Evolutionary conservation across 495 filamentous ascomycete species (phyloP), one percentile per base, ranked within the genome.

Genomic region (Penicillium nucicola): DNA sequence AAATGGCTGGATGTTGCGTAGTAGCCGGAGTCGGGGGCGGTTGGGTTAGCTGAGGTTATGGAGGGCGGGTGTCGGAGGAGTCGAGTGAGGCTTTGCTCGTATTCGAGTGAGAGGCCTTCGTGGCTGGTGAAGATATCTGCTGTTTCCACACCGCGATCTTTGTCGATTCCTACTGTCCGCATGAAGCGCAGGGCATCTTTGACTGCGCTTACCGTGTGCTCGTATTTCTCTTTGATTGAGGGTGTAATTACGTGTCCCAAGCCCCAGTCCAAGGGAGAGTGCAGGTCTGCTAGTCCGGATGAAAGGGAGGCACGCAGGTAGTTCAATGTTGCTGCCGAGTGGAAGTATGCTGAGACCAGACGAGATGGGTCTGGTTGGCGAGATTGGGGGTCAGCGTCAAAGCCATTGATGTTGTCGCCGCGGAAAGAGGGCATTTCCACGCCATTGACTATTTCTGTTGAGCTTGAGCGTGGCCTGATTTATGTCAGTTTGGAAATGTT

Each of bases 1-100:
- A 98, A 97, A 68, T 97, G 95, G 0, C 89, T 87, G n/a, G 88
- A 93, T 1, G 93, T 97, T 64, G 93, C 82, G 70, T 87, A 95
- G 75, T 83, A 91, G 49, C 77, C 74, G 59, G 56, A 52, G 5
- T 28, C 50, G 1, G 55, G 20, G 45, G 38, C 23, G 50, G 50
- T 14, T 17, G 58, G 58, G 32, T 43, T 46, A 17, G 25, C 32
- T 25, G 41, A 19, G 37, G 48, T 36, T 34, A 45, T 13, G 9
- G 55, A 56, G 22, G 69, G 48, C 2, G 90, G 90, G 57, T 86
- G 81, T 41, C 81, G 83, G 10, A 96, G 75, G 4, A 81, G 76
- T 13, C 92, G 78, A 3, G 92, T 96, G 9, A 97, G 74, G 46
- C 77, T 78, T 61, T 96, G 84, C 64, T 98, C 93, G 70, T 98